A percentile compares a stretch with the other conserved stretches of the same genome.
Conservation (phyloP, 164 flowering plant genomes). For the Piper betle region DNA sequence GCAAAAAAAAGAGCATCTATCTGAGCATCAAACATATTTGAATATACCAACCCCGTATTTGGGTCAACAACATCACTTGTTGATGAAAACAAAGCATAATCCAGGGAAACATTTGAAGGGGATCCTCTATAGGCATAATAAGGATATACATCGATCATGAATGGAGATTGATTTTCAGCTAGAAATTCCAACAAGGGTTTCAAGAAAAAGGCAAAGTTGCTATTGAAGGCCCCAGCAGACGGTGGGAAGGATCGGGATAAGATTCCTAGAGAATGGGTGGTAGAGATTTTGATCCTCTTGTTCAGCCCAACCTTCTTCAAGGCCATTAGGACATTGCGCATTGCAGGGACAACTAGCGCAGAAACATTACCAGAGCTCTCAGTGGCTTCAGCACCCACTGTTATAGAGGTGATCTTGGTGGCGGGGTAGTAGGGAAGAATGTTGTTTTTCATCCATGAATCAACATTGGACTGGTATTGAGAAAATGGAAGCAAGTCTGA, state of each 20-base stretch:
- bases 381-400: constrained; percentile 92
- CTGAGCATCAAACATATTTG: constrained; percentile 95
- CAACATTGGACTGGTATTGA: constrained; percentile 82
- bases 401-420: constrained; percentile 64
- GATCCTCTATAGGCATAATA: constrained; percentile 83
- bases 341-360: constrained; percentile 71
- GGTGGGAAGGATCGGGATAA: constrained; percentile 90
- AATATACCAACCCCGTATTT: constrained; percentile 79
- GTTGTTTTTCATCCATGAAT: constrained; percentile 73
- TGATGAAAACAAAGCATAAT: constrained; percentile 75
- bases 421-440: constrained; percentile 91
- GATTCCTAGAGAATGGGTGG: constrained; percentile 73
- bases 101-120: constrained; percentile 50
- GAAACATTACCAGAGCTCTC: constrained; percentile 52
- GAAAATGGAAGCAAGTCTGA: constrained; percentile 59
- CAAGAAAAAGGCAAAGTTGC: constrained; percentile 52
- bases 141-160: constrained; percentile 89
- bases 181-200: constrained; percentile 80
- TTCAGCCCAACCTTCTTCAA: constrained; percentile 63
- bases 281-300: constrained; percentile 71
- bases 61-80: constrained; percentile 76
- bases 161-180: constrained; percentile 76
- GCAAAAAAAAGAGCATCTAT: constrained; percentile 84
- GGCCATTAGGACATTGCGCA: constrained; percentile 63
- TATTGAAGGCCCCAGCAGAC: constrained; percentile 86